These are phyloP conservation scores for Vitis hybrid DNA, from an alignment of 177 flowering plant species.

Conservation along the genomic window DNA sequence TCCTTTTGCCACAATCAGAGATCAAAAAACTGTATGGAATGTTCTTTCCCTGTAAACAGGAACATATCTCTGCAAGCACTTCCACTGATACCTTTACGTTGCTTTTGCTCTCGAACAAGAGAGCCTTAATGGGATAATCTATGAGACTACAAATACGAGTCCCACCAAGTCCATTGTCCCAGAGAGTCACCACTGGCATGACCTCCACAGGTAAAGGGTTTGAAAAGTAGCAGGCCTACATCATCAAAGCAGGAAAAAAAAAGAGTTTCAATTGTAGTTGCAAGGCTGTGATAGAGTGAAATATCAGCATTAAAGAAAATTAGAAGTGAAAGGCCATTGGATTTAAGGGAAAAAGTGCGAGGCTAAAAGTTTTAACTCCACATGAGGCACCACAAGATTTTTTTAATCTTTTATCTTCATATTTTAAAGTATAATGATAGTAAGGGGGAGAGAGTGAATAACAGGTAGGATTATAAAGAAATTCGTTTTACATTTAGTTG, in stretches of 20 bases:
- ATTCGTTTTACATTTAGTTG: too few relatives aligned
- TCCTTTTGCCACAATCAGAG: conserved; percentile 28
- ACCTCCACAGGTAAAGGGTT: conserved; percentile 35
- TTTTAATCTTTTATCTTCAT: too few relatives aligned
- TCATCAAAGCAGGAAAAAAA: background rate
- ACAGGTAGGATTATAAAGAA: too few relatives aligned
- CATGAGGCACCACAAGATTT: too few relatives aligned
- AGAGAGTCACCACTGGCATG: conserved; percentile 16
- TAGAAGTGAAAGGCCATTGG: background rate
- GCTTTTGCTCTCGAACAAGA: conserved; percentile 15
- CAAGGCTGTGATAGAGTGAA: background rate
- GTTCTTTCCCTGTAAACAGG: conserved; percentile 17
- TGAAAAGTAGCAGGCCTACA: conserved; percentile 38
- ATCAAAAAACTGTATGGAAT: conserved; percentile 25
- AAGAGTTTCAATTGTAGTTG: background rate
- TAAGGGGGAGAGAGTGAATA: too few relatives aligned
- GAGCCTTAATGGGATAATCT: conserved; percentile 31
- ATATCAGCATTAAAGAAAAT: background rate
- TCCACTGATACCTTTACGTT: conserved; percentile 18
- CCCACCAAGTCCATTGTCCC: conserved; percentile 15
- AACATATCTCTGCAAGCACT: conserved; percentile 27
- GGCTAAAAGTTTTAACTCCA: too few relatives aligned
- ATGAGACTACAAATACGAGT: conserved; percentile 16
- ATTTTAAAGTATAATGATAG: too few relatives aligned
- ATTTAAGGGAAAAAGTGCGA: too few relatives aligned